Evolutionary conservation across 1,284 basidiomycete genomes (phyloP), one percentile per base, ranked within the genome.

Genomic region (Vanrija humicola): DNA sequence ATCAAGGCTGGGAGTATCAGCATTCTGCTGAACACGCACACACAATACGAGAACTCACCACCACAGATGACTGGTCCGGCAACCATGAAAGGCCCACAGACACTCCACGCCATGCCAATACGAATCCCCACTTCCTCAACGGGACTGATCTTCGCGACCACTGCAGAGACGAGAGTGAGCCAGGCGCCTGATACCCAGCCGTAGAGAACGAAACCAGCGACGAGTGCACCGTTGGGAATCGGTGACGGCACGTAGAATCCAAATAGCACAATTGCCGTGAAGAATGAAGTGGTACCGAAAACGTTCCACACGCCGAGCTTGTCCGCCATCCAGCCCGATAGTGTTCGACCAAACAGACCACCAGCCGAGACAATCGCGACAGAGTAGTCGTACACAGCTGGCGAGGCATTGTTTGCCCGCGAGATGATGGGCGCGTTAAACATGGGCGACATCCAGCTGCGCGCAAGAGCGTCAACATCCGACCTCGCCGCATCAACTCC

Each of bases 61-160:
- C 67, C 68, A 45, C 61, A 59, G 38, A 70, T 68, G 42, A 67
- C 65, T 3, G 74, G 74, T 5, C 74, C 73, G 12, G 62, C 65
- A 16, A 74, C 60, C 26, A 66, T 55, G 3, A 67, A 62, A 7
- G 72, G 38, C 1, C 64, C 58, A 10, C 65, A 63, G 14, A 70
- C 48, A 6, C 60, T 63, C 72, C 72, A 75, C 38, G 71, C 57
- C 66, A 76, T 73, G 19, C 74, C 73, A 40, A 76, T 58, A 15
- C 74, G 53, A 54, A 72, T 61, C 0, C 74, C 74, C 45, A 72
- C 67, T 55, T 76, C 73, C 46, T 68, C 64, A 7, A 67, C 66
- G 5, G 74, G 74, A 15, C 61, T 65, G 50, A 76, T 68, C 7
- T 64, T 59, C 0, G 67, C 74, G 12, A 66, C 66, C 25, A 64